phyloP scores from a whole-genome alignment of 1,139 yeast genomes.

The Kurtzmaniella quercitrusa region DNA sequence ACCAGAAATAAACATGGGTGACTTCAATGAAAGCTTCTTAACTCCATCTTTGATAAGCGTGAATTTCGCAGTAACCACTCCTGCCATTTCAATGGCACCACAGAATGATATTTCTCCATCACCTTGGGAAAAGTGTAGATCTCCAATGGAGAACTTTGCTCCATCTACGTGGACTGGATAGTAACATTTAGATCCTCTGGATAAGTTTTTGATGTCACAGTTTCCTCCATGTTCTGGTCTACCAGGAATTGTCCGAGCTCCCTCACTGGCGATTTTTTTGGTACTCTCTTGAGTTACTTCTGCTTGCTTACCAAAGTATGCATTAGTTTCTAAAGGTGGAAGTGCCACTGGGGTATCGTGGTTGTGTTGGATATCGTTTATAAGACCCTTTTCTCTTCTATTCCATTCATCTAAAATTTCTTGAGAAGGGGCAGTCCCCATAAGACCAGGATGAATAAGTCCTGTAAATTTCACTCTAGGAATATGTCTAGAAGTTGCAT shows the following conservation, averaged over 20 bases:
- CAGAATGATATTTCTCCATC: conserved; percentile 52
- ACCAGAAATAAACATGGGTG: conserved; percentile 48
- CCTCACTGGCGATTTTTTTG: conserved; percentile 29
- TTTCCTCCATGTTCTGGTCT: conserved; percentile 52
- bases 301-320: conserved; percentile 31
- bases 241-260: conserved; percentile 50
- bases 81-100: conserved; percentile 53
- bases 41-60: conserved; percentile 39
- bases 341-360: conserved; percentile 36
- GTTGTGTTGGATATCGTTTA: conserved; percentile 22
- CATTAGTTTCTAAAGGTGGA: conserved; percentile 30
- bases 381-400: conserved; percentile 31
- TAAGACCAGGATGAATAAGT: conserved; percentile 45
- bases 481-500: conserved; percentile 43
- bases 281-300: conserved; percentile 21
- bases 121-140: conserved; percentile 48
- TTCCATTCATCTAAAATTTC: conserved; percentile 43
- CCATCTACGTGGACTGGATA: conserved; percentile 45
- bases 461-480: conserved; percentile 45
- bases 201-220: conserved; percentile 46
- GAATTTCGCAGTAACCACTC: conserved; percentile 37
- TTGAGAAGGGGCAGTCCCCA: conserved; percentile 45
- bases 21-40: conserved; percentile 31
- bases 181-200: conserved; percentile 45
- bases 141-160: conserved; percentile 45